Conservation (phyloP, 1,284 basidiomycete species). For the Meira nashicola region DNA sequence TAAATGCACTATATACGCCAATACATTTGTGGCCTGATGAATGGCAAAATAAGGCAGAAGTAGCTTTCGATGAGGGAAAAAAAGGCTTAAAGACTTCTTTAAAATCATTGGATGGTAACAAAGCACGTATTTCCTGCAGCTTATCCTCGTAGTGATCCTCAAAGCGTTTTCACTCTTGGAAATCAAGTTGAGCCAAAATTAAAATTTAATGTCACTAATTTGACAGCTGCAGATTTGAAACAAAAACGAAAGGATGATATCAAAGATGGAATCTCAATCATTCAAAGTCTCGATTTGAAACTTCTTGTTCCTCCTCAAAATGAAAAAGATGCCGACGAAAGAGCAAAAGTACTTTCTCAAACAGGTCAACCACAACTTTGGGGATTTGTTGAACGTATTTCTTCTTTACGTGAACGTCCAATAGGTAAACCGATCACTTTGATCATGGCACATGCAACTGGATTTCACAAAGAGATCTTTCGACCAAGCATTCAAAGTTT, state of each 20-base stretch:
- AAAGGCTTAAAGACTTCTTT: too few relatives aligned
- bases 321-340: conserved; percentile 12
- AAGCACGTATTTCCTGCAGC: conserved; percentile 71
- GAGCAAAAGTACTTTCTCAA: conserved; percentile 3
- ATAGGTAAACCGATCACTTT: conserved; percentile 58
- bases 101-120: conserved; percentile 55
- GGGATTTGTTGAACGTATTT: conserved; percentile 13
- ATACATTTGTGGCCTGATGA: too few relatives aligned
- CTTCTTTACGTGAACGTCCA: background rate
- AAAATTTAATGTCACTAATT: too few relatives aligned
- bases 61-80: too few relatives aligned
- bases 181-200: too few relatives aligned
- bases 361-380: conserved; percentile 14
- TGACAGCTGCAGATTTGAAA: too few relatives aligned
- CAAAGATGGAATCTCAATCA: too few relatives aligned
- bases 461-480: conserved; percentile 68
- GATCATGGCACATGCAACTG: conserved; percentile 72
- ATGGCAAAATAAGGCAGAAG: too few relatives aligned
- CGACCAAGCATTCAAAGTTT: conserved; percentile 10
- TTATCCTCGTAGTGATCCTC: conserved; percentile 58
- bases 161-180: too few relatives aligned
- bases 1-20: too few relatives aligned
- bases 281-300: too few relatives aligned
- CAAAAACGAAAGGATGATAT: too few relatives aligned
- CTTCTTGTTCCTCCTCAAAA: conserved; percentile 18